phyloP scores from a whole-genome alignment of 345 rosid species.

The Sisymbrium altissimum region DNA sequence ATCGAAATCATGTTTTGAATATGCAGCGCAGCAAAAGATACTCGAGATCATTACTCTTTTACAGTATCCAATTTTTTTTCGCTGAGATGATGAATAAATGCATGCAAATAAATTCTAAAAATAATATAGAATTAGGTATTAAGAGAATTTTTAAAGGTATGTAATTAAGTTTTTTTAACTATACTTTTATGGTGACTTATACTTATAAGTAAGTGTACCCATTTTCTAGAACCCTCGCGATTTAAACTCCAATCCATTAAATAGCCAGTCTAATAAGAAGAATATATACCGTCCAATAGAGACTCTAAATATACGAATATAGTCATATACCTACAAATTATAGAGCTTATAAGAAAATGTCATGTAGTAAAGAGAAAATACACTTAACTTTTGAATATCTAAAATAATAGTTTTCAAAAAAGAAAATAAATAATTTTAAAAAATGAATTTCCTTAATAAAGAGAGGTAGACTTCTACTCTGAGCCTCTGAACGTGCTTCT shows the following conservation, averaged over 20 bases:
- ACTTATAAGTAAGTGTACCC: not conserved
- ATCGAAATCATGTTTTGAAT: too few species aligned
- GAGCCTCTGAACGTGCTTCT: slow-evolving; percentile 22
- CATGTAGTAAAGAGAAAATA: too few species aligned
- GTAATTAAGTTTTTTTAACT: not conserved
- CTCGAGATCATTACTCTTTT: not conserved
- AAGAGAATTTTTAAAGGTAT: not conserved
- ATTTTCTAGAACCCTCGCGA: not conserved
- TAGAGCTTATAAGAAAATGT: not conserved
- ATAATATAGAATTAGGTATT: not conserved
- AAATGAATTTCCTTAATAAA: not conserved
- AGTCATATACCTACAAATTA: not conserved
- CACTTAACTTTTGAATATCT: not conserved
- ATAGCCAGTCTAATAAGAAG: not conserved
- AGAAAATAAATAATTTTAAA: not conserved
- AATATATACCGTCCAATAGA: not conserved
- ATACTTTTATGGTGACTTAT: not conserved
- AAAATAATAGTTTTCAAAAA: not conserved
- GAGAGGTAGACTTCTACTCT: slow-evolving; percentile 7
- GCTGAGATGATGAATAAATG: not conserved
- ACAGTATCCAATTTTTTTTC: not conserved
- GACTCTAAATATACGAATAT: not conserved
- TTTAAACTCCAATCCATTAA: not conserved
- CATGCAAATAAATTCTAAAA: not conserved
- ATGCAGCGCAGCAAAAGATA: too few species aligned